phyloP scores from a whole-genome alignment of 2,329 filamentous ascomycete genomes.

The Talaromyces sp. region DNA sequence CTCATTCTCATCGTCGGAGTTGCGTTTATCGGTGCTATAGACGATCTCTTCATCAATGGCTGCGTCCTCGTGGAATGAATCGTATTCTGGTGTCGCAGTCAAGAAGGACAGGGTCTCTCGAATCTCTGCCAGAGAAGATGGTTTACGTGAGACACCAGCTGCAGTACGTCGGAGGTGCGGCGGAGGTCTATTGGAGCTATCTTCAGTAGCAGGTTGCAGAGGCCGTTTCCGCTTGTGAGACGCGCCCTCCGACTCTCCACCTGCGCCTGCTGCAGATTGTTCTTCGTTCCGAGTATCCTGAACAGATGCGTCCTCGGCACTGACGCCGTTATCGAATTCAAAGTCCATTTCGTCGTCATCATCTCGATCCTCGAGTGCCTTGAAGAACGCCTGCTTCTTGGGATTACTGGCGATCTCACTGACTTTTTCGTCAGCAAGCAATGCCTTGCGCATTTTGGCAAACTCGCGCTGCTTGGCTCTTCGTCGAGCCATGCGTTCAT shows the following conservation, averaged over 20 bases:
- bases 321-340: slow-evolving; percentile 60
- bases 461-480: slow-evolving; percentile 83
- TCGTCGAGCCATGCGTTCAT: slow-evolving; percentile 66
- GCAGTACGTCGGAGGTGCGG: slow-evolving; percentile 59
- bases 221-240: slow-evolving; percentile 38
- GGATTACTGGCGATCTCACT: slow-evolving; percentile 85
- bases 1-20: slow-evolving; percentile 20
- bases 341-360: slow-evolving; percentile 65
- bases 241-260: slow-evolving; percentile 13
- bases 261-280: slow-evolving; percentile 17
- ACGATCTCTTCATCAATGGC: slow-evolving; percentile 52
- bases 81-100: slow-evolving; percentile 61
- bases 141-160: slow-evolving; percentile 55
- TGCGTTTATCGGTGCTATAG: slow-evolving; percentile 25
- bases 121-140: slow-evolving; percentile 71
- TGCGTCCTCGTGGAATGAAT: slow-evolving; percentile 51
- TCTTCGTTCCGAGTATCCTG: slow-evolving; percentile 22
- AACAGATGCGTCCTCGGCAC: slow-evolving; percentile 36
- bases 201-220: slow-evolving; percentile 34
- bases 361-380: slow-evolving; percentile 79
- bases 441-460: slow-evolving; percentile 81
- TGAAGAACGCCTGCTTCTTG: slow-evolving; percentile 84
- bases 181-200: slow-evolving; percentile 50
- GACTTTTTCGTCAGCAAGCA: slow-evolving; percentile 83
- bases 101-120: slow-evolving; percentile 77